Conservation (phyloP, 1,284 basidiomycete species). For the Tetrapyrgos nigripes region DNA sequence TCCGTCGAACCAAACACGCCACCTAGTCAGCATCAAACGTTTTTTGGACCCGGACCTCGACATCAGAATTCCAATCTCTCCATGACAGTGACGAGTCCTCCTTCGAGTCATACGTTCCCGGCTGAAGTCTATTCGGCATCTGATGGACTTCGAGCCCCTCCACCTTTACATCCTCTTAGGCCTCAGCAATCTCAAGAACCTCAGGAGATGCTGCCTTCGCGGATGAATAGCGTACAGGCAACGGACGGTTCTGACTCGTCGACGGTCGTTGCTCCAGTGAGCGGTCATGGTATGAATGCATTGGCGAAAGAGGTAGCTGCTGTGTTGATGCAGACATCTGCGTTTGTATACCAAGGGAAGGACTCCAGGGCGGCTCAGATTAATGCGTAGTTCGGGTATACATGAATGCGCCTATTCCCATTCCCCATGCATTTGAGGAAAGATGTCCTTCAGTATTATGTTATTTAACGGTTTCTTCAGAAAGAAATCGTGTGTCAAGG, state of each 20-base stretch:
- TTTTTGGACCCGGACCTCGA: background rate
- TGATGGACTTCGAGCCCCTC: background rate
- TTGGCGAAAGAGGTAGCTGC: slow-evolving; percentile 39
- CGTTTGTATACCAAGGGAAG: no score
- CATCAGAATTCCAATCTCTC: background rate
- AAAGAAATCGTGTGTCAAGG: no score
- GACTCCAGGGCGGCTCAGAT: no score
- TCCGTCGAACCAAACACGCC: background rate
- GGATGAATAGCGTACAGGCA: background rate
- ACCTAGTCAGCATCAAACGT: background rate
- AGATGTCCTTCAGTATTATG: no score
- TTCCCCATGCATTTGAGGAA: no score
- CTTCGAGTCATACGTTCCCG: background rate
- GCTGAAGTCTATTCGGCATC: background rate
- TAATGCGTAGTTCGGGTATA: no score
- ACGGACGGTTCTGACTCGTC: background rate
- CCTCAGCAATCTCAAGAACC: background rate
- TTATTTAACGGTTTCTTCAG: no score
- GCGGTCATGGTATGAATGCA: slow-evolving; percentile 22
- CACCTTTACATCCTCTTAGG: background rate
- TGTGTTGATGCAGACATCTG: slow-evolving; percentile 26
- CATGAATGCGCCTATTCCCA: no score
- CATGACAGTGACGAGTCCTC: no score
- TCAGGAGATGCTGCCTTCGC: background rate
- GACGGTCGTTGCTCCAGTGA: no score